Evolutionary conservation across 2,329 filamentous ascomycete species (phyloP), one percentile per base, ranked within the genome.

Genomic region (Hypoxylon sp.): DNA sequence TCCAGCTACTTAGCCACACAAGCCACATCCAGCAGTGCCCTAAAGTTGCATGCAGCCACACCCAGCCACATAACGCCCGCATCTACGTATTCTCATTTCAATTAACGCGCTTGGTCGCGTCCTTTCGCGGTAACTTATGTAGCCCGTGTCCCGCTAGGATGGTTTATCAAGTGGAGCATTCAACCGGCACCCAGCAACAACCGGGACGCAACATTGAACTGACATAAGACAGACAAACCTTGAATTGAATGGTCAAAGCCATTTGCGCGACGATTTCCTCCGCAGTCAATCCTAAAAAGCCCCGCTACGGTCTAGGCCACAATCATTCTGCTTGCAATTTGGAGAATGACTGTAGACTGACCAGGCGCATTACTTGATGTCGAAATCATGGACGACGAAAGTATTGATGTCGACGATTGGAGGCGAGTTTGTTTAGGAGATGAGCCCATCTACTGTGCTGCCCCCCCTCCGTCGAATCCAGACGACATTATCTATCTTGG

Each of bases 401-500:
- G 46, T 24, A 57, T 26, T n/a, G 50, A 66, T 40, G 32, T 60
- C 32, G 57, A 67, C 32, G 11, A 54, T 4, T 73, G 74, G 72
- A 69, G 57, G 53, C 72, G 44, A 69, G 65, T 33, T 67, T 72
- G 51, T 30, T 65, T 79, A 18, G 65, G 57, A 53, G 70, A 78
- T 30, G 79, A 82, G 65, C 77, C 82, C 6, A 72, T 86, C 26
- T 83, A 87, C 69, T 85, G 81, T 71, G 81, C 84, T 53, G 76
- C 81, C 1, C 75, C 72, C 1, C 53, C 59, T 3, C 72, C 70
- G 12, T 57, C 66, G 12, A 59, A 71, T 28, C 71, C 80, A 2
- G 77, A 82, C 55, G 86, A 87, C 40, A 76, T 87, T 11, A 76
- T 89, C 14, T 85, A 81, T 65, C 78, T 82, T 6, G 84, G 86